A percentile compares a stretch with the other conserved stretches of the same genome.
Conservation (phyloP, 2,329 filamentous ascomycete species). For the Orbilia quercus region DNA sequence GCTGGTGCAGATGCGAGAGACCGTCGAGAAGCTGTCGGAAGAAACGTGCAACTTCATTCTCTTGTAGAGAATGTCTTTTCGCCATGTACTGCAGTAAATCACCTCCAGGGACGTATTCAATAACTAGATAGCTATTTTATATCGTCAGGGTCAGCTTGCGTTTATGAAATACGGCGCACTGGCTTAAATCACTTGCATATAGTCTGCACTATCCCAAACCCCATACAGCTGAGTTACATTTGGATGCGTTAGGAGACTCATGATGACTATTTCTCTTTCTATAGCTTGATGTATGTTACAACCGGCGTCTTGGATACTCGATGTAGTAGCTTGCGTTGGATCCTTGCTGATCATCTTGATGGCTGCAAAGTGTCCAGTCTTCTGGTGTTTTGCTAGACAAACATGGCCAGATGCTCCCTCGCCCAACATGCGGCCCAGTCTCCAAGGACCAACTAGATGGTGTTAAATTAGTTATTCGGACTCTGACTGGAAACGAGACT, state of each 20-base stretch:
- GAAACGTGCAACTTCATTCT: slow-evolving; percentile 82
- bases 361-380: slow-evolving; percentile 83
- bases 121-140: slow-evolving; percentile 80
- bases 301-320: slow-evolving; percentile 34
- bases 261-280: slow-evolving; percentile 93
- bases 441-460: slow-evolving; percentile 83
- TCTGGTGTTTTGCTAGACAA: slow-evolving; percentile 80
- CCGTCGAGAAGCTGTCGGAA: slow-evolving; percentile 95
- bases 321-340: slow-evolving; percentile 33
- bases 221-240: slow-evolving; percentile 95
- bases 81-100: slow-evolving; percentile 91
- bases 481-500: not conserved
- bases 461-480: slow-evolving; percentile 19
- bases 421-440: slow-evolving; percentile 86
- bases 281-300: slow-evolving; percentile 67
- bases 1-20: slow-evolving; percentile 89
- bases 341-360: slow-evolving; percentile 95
- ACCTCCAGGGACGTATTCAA: slow-evolving; percentile 87
- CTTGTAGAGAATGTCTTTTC: slow-evolving; percentile 75
- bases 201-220: slow-evolving; percentile 95
- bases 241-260: slow-evolving; percentile 94
- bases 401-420: slow-evolving; percentile 91
- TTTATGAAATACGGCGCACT: not conserved
- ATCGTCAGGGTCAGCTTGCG: slow-evolving; percentile 1
- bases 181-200: slow-evolving; percentile 75